Evolutionary conservation across 805 yeast species (phyloP).

Genomic region (Wickerhamomyces queroliae): DNA sequence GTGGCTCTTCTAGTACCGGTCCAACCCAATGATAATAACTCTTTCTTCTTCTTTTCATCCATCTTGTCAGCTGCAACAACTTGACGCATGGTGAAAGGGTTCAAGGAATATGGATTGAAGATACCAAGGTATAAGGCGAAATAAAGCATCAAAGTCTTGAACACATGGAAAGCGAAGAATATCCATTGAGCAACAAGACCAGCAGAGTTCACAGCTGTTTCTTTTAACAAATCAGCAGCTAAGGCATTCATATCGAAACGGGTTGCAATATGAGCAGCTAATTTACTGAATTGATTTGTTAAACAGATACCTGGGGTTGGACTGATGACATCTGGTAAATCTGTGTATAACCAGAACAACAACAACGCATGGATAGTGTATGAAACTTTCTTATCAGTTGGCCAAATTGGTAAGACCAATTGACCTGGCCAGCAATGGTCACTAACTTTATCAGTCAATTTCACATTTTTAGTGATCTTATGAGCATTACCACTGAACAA

Average conservation of each 20-base stretch:
- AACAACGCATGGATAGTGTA: conserved; percentile 33
- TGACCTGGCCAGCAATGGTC: conserved; percentile 87
- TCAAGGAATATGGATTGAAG: conserved; percentile 66
- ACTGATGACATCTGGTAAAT: conserved; percentile 80
- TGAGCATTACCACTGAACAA: conserved; percentile 60
- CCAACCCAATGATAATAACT: conserved; percentile 77
- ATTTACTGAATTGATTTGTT: conserved; percentile 49
- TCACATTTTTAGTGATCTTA: conserved; percentile 36
- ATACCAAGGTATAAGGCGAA: conserved; percentile 61
- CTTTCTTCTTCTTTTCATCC: conserved; percentile 27
- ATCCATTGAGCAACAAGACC: conserved; percentile 48
- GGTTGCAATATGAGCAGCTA: conserved; percentile 22
- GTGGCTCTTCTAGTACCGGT: conserved; percentile 82
- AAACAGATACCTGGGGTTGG: conserved; percentile 92
- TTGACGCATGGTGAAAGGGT: conserved; percentile 27
- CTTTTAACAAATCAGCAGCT: conserved; percentile 44
- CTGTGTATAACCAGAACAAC: conserved; percentile 81
- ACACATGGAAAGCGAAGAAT: conserved; percentile 66
- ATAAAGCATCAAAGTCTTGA: conserved; percentile 55
- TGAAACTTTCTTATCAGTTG: conserved; percentile 35
- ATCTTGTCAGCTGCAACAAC: conserved; percentile 29
- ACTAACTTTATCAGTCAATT: conserved; percentile 45
- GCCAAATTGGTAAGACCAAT: conserved; percentile 73
- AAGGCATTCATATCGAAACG: conserved; percentile 34
- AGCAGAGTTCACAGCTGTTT: conserved; percentile 35